A percentile compares a stretch with the other conserved stretches of the same genome.
Conservation (phyloP, 1,284 basidiomycete genomes). For the Boletellus deceptivus region DNA sequence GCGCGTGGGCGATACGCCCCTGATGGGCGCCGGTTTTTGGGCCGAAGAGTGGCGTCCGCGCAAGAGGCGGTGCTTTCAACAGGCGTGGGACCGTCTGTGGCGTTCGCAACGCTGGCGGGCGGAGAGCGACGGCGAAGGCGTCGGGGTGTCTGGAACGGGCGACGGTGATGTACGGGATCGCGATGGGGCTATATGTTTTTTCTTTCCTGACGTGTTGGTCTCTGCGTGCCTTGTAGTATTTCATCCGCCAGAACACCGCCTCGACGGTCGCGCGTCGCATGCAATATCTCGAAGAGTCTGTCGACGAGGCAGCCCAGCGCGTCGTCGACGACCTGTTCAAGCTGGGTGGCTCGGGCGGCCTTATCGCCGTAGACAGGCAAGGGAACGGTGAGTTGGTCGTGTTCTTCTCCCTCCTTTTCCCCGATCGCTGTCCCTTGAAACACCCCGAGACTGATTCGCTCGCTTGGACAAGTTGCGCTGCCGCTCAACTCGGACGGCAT, state of each 20-base stretch:
- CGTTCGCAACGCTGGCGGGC: slow-evolving; percentile 11
- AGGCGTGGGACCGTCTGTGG: slow-evolving; percentile 41
- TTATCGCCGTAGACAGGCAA: slow-evolving; percentile 64
- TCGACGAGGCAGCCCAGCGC: slow-evolving; percentile 51
- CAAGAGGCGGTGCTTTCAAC: slow-evolving; percentile 21
- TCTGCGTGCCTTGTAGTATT: slow-evolving; percentile 51
- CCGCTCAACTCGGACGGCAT: slow-evolving; percentile 75
- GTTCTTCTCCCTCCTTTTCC: no score
- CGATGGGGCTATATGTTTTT: no score
- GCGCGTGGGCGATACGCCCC: slow-evolving; percentile 77
- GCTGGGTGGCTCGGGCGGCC: slow-evolving; percentile 64
- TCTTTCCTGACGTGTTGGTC: no score
- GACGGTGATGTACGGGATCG: slow-evolving; percentile 65
- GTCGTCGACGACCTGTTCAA: slow-evolving; percentile 56
- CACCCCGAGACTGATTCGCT: slow-evolving; percentile 4
- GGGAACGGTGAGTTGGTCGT: slow-evolving; percentile 54
- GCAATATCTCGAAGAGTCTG: slow-evolving; percentile 55
- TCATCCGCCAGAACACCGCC: slow-evolving; percentile 68
- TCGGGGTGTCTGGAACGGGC: slow-evolving; percentile 82
- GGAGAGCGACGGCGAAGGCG: slow-evolving; percentile 31
- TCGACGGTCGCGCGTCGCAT: slow-evolving; percentile 66
- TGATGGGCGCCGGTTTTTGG: slow-evolving; percentile 79
- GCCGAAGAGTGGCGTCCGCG: slow-evolving; percentile 65
- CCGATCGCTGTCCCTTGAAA: no score
- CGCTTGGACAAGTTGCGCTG: slow-evolving; percentile 51